These are phyloP conservation scores for Stemphylium beticola DNA, from an alignment of 2,329 filamentous ascomycete genomes.

Conservation along the genomic window DNA sequence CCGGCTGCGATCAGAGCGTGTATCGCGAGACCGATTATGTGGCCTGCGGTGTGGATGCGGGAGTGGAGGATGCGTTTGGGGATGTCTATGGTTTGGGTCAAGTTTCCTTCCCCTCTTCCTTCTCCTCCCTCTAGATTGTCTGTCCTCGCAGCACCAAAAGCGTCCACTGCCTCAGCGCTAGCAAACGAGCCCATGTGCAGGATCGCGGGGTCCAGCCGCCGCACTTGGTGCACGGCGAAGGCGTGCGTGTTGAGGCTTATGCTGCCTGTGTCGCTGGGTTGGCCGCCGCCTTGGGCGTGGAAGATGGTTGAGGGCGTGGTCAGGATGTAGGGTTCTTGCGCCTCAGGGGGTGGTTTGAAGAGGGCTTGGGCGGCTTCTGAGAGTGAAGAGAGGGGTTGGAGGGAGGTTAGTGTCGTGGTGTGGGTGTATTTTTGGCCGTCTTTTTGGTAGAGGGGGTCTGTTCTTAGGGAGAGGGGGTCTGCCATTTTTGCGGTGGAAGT, in stretches of 20 bases:
- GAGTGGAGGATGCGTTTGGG: constrained; percentile 69
- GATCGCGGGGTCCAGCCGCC: constrained; percentile 62
- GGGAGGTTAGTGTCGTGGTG: constrained; percentile 53
- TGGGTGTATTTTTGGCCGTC: constrained; percentile 52
- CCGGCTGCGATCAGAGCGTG: constrained; percentile 60
- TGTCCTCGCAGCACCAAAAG: too few species aligned
- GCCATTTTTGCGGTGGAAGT: too few species aligned
- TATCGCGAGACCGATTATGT: constrained; percentile 74
- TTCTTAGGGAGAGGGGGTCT: too few species aligned
- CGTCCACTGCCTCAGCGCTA: not conserved
- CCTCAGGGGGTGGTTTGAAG: constrained; percentile 62
- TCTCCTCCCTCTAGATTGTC: too few species aligned
- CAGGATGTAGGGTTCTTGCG: constrained; percentile 55
- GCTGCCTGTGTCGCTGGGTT: constrained; percentile 70
- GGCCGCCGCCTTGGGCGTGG: constrained; percentile 76
- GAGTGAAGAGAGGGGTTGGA: constrained; percentile 59
- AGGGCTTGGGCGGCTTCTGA: constrained; percentile 60
- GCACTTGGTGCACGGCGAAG: constrained; percentile 65
- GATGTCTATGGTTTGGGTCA: constrained; percentile 62
- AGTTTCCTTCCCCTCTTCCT: not conserved
- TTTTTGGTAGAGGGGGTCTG: constrained; percentile 45
- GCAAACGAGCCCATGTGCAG: constrained; percentile 64
- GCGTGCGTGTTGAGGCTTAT: constrained; percentile 50
- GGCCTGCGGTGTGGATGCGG: constrained; percentile 74
- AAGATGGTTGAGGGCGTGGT: constrained; percentile 73